Conservation (phyloP, 345 rosid species). For the Hypericum perforatum region DNA sequence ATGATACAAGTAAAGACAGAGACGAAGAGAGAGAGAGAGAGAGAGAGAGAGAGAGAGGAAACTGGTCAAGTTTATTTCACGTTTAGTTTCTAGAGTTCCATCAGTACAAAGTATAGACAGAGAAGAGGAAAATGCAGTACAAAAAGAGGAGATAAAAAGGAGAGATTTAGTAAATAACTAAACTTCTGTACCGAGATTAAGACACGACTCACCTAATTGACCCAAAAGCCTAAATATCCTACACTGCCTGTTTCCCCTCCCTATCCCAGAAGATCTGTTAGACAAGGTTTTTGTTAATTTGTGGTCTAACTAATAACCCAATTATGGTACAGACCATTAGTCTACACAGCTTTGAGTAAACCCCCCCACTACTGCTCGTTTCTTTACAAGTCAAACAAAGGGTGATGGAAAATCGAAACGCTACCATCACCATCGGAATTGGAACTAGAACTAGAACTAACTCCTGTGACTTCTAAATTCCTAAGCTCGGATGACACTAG, state of each 20-base stretch:
- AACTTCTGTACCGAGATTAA: conserved; percentile 38
- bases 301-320: conserved; percentile 49
- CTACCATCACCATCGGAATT: conserved; percentile 40
- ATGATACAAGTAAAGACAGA: too few species aligned
- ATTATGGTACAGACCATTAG: conserved; percentile 72
- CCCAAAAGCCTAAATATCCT: conserved; percentile 24
- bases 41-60: too few species aligned
- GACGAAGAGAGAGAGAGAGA: too few species aligned
- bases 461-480: conserved; percentile 31
- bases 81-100: conserved; percentile 14
- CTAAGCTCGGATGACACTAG: conserved; percentile 27
- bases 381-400: conserved; percentile 58
- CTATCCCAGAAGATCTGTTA: conserved; percentile 62
- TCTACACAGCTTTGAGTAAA: conserved; percentile 40
- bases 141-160: conserved; percentile 11
- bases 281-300: conserved; percentile 51
- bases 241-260: conserved; percentile 27
- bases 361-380: conserved; percentile 38
- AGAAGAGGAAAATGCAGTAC: conserved; percentile 37
- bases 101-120: conserved; percentile 63
- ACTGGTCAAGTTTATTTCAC: conserved; percentile 45
- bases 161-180: conserved; percentile 12
- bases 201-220: conserved; percentile 30
- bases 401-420: conserved; percentile 64
- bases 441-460: conserved; percentile 19